Conservation (phyloP, 1,139 yeast species). For the Yamadazyma sp. region DNA sequence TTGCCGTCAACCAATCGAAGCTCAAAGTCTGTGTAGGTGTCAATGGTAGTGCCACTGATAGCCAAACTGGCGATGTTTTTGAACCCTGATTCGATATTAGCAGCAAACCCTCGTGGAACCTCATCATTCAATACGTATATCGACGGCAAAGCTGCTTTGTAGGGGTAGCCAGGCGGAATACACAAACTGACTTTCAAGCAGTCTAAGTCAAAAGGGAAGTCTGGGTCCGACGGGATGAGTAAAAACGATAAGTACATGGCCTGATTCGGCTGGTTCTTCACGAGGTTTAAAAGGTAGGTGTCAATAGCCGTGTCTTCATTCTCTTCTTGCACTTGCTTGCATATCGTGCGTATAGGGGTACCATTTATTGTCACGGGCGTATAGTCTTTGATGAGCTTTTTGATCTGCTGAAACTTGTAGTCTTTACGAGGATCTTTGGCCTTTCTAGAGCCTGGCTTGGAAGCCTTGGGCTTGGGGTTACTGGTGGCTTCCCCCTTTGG, state of each 20-base stretch:
- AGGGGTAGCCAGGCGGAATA: constrained; percentile 60
- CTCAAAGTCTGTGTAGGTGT: constrained; percentile 16
- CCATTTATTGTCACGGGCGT: constrained; percentile 39
- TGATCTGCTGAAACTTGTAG: constrained; percentile 22
- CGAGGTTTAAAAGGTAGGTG: constrained; percentile 17
- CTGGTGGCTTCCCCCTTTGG: neutral
- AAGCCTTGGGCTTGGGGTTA: neutral
- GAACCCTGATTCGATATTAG: constrained; percentile 68
- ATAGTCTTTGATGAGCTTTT: constrained; percentile 27
- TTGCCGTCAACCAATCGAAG: constrained; percentile 44
- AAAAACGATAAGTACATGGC: constrained; percentile 35
- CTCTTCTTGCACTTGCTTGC: constrained; percentile 16
- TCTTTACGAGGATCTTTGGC: constrained; percentile 17
- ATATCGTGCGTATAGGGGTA: constrained; percentile 18
- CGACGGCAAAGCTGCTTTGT: constrained; percentile 35
- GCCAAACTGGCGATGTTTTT: constrained; percentile 46
- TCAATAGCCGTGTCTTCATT: constrained; percentile 13
- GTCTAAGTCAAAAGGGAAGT: constrained; percentile 66
- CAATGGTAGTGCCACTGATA: constrained; percentile 5
- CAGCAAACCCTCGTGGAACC: constrained; percentile 70
- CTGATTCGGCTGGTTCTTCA: constrained; percentile 18
- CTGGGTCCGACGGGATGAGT: constrained; percentile 67
- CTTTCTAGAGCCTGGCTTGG: constrained; percentile 7
- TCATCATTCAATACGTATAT: constrained; percentile 61
- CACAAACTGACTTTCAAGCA: constrained; percentile 50